Evolutionary conservation across 805 yeast species (phyloP).

Genomic region (Metschnikowia noctiluminum): DNA sequence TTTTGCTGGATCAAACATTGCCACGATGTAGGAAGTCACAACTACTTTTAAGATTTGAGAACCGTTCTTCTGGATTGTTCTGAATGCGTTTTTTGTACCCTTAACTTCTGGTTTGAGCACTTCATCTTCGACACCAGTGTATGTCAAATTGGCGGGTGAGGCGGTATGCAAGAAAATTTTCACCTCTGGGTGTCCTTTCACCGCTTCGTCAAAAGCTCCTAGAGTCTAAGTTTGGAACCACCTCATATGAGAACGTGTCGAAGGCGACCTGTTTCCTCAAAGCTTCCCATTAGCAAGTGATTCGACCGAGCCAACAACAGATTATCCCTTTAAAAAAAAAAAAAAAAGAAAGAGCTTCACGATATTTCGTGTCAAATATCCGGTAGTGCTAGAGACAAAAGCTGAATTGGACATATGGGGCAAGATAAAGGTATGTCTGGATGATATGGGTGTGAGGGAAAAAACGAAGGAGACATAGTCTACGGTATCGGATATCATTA

Average conservation of each 20-base stretch:
- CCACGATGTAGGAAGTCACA: not conserved
- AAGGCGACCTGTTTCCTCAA: not conserved
- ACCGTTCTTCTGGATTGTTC: not conserved
- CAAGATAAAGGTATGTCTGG: not conserved
- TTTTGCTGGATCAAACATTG: not conserved
- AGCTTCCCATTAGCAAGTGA: not conserved
- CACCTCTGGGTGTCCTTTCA: not conserved
- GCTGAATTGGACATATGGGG: not conserved
- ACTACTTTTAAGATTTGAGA: not conserved
- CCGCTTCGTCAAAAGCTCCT: not conserved
- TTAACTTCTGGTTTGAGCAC: not conserved
- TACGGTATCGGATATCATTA: not conserved
- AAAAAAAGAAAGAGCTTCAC: not conserved
- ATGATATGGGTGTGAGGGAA: not conserved
- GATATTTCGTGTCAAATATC: not conserved
- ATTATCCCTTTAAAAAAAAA: not conserved
- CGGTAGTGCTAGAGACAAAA: not conserved
- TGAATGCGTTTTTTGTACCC: not conserved
- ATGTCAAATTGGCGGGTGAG: not conserved
- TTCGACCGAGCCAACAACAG: not conserved
- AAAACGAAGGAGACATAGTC: too few relatives aligned
- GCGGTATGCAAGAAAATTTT: not conserved
- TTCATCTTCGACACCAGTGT: not conserved
- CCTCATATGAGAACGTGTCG: not conserved
- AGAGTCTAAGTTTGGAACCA: not conserved